Conservation (phyloP, 2,329 filamentous ascomycete species). For the Sporothrix curviconia region DNA sequence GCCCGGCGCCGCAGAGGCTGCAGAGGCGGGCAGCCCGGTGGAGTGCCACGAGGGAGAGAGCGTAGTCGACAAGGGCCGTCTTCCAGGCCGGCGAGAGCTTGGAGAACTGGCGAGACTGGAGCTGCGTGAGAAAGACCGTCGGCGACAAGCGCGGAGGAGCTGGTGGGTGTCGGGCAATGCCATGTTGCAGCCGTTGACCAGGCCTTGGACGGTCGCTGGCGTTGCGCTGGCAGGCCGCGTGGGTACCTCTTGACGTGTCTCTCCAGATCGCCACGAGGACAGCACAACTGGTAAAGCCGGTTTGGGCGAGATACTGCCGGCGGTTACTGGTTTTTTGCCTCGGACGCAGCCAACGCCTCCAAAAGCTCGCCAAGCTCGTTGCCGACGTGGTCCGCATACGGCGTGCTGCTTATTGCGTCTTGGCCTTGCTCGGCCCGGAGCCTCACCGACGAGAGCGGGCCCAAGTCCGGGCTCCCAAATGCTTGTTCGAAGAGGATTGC, state of each 20-base stretch:
- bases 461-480: too few relatives aligned
- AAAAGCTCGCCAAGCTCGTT: too few relatives aligned
- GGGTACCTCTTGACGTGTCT: neutral
- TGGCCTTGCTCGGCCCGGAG: too few relatives aligned
- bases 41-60: constrained; percentile 31
- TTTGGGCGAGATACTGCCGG: too few relatives aligned
- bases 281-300: too few relatives aligned
- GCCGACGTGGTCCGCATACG: too few relatives aligned
- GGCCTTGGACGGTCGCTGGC: neutral
- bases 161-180: neutral
- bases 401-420: too few relatives aligned
- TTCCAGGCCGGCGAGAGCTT: constrained; percentile 30
- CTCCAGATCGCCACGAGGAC: too few relatives aligned
- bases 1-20: constrained; percentile 11
- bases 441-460: too few relatives aligned
- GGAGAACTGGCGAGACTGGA: constrained; percentile 24
- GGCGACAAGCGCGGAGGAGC: constrained; percentile 28
- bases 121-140: constrained; percentile 30
- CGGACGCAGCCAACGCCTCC: too few relatives aligned
- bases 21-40: constrained; percentile 39
- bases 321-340: too few relatives aligned
- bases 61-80: constrained; percentile 33
- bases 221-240: neutral
- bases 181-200: neutral
- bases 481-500: too few relatives aligned